phyloP scores from a whole-genome alignment of 257 asterid species.

The Solanum clarkiae region DNA sequence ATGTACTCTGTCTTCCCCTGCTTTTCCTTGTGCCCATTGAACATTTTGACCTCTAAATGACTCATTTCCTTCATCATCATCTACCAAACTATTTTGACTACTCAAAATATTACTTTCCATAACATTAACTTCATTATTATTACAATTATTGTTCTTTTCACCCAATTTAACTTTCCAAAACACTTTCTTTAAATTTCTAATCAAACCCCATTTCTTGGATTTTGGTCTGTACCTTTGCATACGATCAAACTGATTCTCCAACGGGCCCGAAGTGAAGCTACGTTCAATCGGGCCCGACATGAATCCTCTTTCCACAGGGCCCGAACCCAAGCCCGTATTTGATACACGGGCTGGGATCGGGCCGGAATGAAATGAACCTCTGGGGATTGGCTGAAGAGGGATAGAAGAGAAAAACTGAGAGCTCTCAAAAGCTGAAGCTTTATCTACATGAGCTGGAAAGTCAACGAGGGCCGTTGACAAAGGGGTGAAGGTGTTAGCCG shows the following conservation, averaged over 20 bases:
- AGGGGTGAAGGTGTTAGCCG: slow-evolving; percentile 77
- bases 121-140: slow-evolving; percentile 14
- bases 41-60: slow-evolving; percentile 66
- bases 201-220: slow-evolving; percentile 48
- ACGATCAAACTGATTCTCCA: slow-evolving; percentile 69
- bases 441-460: slow-evolving; percentile 33
- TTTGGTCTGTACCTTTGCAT: slow-evolving; percentile 63
- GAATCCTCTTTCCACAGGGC: slow-evolving; percentile 73
- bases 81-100: slow-evolving; percentile 56
- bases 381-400: slow-evolving; percentile 75
- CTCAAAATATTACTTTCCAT: slow-evolving; percentile 27
- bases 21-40: slow-evolving; percentile 99
- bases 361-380: slow-evolving; percentile 43
- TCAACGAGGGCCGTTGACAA: slow-evolving; percentile 57
- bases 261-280: slow-evolving; percentile 76
- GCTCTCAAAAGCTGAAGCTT: slow-evolving; percentile 90
- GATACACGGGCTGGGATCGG: slow-evolving; percentile 36
- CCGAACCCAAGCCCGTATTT: slow-evolving; percentile 28
- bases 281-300: slow-evolving; percentile 94
- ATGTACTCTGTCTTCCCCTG: slow-evolving; percentile 92
- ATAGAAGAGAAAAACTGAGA: slow-evolving; percentile 74
- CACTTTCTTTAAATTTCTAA: slow-evolving; percentile 37
- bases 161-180: slow-evolving; percentile 21
- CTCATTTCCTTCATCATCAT: slow-evolving; percentile 53
- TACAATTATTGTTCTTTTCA: slow-evolving; percentile 7